Percentiles rank a stretch among this genome's conserved stretches.
phyloP scores from a whole-genome alignment of 208 protist species.

The Ichthyophonus hoferi region DNA sequence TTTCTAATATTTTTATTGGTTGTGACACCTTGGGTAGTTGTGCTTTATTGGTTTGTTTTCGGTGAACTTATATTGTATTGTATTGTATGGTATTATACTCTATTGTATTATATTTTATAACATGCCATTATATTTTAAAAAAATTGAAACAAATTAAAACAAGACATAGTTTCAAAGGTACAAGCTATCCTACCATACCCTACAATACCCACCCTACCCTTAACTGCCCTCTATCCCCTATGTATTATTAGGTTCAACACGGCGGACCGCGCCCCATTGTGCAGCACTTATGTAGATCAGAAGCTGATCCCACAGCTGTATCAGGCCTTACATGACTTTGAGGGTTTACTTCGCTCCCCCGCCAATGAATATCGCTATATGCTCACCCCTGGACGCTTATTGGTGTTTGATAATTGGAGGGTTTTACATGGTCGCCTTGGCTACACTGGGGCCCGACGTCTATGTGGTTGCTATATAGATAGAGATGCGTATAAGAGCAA shows the following conservation, averaged over 20 bases:
- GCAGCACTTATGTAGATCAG: neutral
- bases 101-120: no score
- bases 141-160: no score
- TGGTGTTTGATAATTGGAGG: slow-evolving; percentile 51
- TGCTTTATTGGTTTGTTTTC: no score
- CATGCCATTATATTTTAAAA: no score
- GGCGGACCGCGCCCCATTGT: neutral
- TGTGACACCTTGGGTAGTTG: no score
- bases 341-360: neutral
- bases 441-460: slow-evolving; percentile 38
- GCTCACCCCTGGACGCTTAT: neutral
- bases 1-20: no score
- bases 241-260: neutral
- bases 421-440: slow-evolving; percentile 39
- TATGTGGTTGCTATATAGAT: slow-evolving; percentile 38
- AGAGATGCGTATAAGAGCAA: slow-evolving; percentile 17
- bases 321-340: neutral
- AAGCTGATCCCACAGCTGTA: neutral
- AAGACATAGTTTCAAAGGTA: no score
- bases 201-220: neutral
- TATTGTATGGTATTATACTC: no score
- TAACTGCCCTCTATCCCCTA: neutral
- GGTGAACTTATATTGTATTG: no score
- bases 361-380: neutral
- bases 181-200: neutral